Evolutionary conservation across 495 filamentous ascomycete species (phyloP).

Genomic region (Pyronema domesticum): DNA sequence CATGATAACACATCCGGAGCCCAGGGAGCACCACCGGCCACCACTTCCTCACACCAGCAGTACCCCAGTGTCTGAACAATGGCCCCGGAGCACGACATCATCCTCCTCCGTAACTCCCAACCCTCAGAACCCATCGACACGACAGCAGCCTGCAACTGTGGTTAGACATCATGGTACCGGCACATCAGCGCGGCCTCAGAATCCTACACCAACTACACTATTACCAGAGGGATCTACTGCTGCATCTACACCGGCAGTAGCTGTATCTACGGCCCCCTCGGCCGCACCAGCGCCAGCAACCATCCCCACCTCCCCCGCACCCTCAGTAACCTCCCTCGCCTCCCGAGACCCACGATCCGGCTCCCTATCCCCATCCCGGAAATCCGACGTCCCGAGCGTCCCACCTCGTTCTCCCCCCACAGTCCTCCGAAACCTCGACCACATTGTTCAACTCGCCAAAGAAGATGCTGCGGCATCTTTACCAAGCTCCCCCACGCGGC

Average conservation of each 20-base stretch:
- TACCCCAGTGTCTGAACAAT: not conserved
- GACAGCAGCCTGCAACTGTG: not conserved
- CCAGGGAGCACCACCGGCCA: conserved; percentile 19
- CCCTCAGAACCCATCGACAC: too few relatives aligned
- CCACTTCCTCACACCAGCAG: conserved; percentile 17
- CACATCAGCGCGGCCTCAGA: not conserved
- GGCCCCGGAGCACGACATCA: not conserved
- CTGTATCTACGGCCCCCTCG: too few relatives aligned
- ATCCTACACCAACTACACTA: too few relatives aligned
- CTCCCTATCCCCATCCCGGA: conserved; percentile 5
- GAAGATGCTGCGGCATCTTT: conserved; percentile 13
- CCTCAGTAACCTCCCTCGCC: conserved; percentile 8
- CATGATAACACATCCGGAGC: conserved; percentile 25
- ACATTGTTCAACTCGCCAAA: conserved; percentile 19
- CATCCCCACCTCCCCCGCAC: not conserved
- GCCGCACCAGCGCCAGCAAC: too few relatives aligned
- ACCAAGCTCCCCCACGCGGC: conserved; percentile 6
- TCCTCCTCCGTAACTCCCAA: not conserved
- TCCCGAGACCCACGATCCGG: conserved; percentile 8
- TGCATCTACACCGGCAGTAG: too few relatives aligned
- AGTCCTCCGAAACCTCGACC: conserved; percentile 14
- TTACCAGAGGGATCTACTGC: too few relatives aligned
- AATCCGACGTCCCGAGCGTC: conserved; percentile 18
- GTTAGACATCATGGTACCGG: not conserved
- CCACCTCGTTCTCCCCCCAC: conserved; percentile 15